A percentile compares a stretch with the other conserved stretches of the same genome.
Evolutionary conservation across 768 basidiomycete species (phyloP).

Genomic region (Mycena polygramma): DNA sequence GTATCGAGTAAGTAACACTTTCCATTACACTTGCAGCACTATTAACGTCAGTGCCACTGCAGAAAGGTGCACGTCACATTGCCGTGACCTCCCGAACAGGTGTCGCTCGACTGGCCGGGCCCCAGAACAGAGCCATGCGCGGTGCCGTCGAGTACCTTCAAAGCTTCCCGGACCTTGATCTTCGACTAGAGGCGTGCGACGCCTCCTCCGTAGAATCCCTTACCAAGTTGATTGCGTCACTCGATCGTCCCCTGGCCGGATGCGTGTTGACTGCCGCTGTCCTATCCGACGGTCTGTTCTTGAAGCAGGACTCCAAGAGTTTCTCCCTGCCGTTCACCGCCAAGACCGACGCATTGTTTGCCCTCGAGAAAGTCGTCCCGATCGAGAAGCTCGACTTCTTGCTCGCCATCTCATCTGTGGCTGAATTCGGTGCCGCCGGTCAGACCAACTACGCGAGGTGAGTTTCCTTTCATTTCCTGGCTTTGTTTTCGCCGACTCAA

Average conservation of each 20-base stretch:
- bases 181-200: conserved; percentile 49
- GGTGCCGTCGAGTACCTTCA: conserved; percentile 45
- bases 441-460: conserved; percentile 56
- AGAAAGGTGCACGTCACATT: conserved; percentile 54
- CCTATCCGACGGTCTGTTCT: conserved; percentile 48
- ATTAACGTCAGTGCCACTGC: background rate
- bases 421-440: conserved; percentile 50
- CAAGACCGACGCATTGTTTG: conserved; percentile 46
- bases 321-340: conserved; percentile 34
- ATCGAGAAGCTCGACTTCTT: conserved; percentile 51
- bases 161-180: conserved; percentile 43
- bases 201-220: conserved; percentile 42
- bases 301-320: conserved; percentile 45
- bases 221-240: conserved; percentile 36
- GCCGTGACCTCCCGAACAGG: conserved; percentile 55
- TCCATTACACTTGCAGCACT: background rate
- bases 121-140: background rate
- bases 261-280: conserved; percentile 50
- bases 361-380: conserved; percentile 42
- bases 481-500: background rate
- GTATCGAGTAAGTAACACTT: conserved; percentile 49
- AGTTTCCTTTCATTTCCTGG: background rate
- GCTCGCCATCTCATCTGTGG: conserved; percentile 50
- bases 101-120: conserved; percentile 32
- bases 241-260: conserved; percentile 46